Evolutionary conservation across 2,329 filamentous ascomycete species (phyloP), one percentile per base, ranked within the genome.

Genomic region (Onygena corvina): DNA sequence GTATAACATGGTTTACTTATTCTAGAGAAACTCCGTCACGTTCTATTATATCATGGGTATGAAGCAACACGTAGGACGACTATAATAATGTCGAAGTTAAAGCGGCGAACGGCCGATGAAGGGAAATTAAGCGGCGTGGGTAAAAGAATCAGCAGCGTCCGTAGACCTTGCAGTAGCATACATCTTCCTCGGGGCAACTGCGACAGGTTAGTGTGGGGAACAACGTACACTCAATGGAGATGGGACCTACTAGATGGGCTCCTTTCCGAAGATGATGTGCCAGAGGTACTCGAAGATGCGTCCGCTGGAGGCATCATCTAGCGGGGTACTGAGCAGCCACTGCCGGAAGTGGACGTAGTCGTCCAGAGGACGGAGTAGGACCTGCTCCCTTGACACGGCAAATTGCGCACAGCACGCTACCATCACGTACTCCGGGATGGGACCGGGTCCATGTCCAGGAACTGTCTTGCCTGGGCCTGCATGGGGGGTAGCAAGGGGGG

Each of bases 321-420:
- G 58, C 4, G 67, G 60, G 12, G 76, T 77, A n/a, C 67, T 62
- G 9, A 76, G 52, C 38, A 81, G 52, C 78, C 77, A 81, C 36
- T 75, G 60, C 11, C 76, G 67, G 57, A 71, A 75, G 9, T 67
- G 66, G 6, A 71, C 56, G 53, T 80, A 81, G 50, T 74, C 73
- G 9, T 64, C 64, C 48, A 61, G 58, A 8, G 73, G 65, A 29
- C 74, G 62, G 31, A 63, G 60, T 3, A 56, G 65, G 18, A 80
- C 67, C n/a, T 67, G 67, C 3, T 73, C 69, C n/a, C 69, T 64
- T 2, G 74, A 73, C 11, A 79, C 72, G 0, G 73, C 78, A 54
- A 81, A 81, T 62, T 81, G 77, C 12, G 76, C 74, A 60, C 77
- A 80, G 58, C 76, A 80, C 16, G 74, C 68, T 4, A 71, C 71